Conservation (phyloP, 148 eudicot species). For the Spergularia bocconei region DNA sequence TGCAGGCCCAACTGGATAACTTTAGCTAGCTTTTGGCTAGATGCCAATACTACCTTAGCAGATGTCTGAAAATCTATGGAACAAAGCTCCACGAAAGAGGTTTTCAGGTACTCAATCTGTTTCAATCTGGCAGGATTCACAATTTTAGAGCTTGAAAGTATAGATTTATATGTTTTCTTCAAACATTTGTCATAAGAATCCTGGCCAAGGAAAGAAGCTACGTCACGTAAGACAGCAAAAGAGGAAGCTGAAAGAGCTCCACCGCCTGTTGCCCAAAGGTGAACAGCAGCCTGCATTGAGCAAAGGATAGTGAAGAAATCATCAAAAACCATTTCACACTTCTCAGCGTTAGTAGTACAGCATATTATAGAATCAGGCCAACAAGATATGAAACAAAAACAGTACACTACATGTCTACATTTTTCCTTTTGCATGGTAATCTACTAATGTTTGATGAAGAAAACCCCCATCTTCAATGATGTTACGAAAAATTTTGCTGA, state of each 20-base stretch:
- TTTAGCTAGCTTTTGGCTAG: constrained; percentile 57
- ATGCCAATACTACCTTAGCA: constrained; percentile 48
- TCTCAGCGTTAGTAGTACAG: not conserved
- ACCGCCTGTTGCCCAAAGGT: constrained; percentile 78
- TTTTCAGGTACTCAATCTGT: constrained; percentile 58
- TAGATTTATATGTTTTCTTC: constrained; percentile 56
- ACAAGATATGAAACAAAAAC: too few relatives aligned
- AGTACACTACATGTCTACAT: too few relatives aligned
- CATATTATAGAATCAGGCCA: not conserved
- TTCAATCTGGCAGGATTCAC: constrained; percentile 39
- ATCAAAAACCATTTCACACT: not conserved
- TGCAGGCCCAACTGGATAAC: constrained; percentile 57
- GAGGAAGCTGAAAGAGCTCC: constrained; percentile 64
- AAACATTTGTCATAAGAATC: constrained; percentile 65
- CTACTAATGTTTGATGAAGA: not conserved
- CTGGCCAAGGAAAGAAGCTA: constrained; percentile 54
- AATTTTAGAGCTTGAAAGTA: constrained; percentile 52
- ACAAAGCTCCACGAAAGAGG: constrained; percentile 62
- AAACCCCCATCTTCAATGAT: not conserved
- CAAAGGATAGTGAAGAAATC: constrained; percentile 10
- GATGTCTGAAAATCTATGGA: constrained; percentile 76
- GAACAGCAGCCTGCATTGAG: constrained; percentile 61
- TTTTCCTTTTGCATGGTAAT: not conserved
- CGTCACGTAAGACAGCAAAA: constrained; percentile 56
- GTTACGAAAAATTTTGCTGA: too few relatives aligned